Evolutionary conservation across 2,329 filamentous ascomycete genomes (phyloP).

Genomic region (Pestalotiopsis sp.): DNA sequence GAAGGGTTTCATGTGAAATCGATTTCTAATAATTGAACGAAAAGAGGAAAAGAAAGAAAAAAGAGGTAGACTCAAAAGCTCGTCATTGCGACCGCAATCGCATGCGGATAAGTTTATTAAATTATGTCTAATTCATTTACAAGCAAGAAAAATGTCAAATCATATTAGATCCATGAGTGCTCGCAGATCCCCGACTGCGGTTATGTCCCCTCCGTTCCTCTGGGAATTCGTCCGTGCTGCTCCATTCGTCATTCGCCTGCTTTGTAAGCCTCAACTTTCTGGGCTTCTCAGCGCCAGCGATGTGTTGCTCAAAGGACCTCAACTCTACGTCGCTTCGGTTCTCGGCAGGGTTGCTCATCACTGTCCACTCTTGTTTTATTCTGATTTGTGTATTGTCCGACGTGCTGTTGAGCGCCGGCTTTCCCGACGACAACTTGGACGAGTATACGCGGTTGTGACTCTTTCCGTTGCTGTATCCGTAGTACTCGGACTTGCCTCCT

Average conservation of each 20-base stretch:
- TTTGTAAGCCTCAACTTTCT: not conserved
- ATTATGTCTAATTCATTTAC: not conserved
- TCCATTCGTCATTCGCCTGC: not conserved
- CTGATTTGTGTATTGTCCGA: slow-evolving; percentile 24
- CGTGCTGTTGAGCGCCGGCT: not conserved
- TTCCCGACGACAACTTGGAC: slow-evolving; percentile 4
- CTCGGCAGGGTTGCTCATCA: slow-evolving; percentile 24
- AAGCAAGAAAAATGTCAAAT: not conserved
- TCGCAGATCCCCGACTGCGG: not conserved
- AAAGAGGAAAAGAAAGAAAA: too few species aligned
- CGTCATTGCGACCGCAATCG: too few species aligned
- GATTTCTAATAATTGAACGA: too few species aligned
- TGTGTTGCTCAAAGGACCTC: slow-evolving; percentile 14
- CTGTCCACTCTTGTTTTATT: slow-evolving; percentile 32
- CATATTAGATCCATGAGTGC: not conserved
- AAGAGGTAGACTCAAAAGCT: too few species aligned
- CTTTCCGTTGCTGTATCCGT: not conserved
- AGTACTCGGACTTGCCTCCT: slow-evolving; percentile 15
- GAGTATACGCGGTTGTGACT: not conserved
- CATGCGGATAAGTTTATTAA: not conserved
- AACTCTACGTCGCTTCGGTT: slow-evolving; percentile 13
- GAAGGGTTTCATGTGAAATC: too few species aligned
- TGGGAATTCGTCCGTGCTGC: not conserved
- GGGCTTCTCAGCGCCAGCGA: not conserved
- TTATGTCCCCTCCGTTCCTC: not conserved